Evolutionary conservation across 2,329 filamentous ascomycete species (phyloP), one percentile per base, ranked within the genome.

Genomic region (Neurospora sp.): DNA sequence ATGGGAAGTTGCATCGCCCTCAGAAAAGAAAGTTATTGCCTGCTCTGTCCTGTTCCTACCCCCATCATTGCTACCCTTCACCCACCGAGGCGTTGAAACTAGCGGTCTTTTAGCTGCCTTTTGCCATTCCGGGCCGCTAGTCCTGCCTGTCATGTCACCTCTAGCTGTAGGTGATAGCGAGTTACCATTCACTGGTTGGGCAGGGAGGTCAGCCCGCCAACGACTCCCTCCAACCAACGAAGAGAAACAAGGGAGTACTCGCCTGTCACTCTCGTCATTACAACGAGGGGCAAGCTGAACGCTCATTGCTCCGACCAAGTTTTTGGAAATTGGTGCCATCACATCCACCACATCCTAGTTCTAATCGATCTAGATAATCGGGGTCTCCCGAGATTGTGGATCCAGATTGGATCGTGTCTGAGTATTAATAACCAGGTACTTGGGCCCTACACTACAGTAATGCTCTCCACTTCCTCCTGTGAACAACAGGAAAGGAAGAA

Each of bases 291-390:
- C 10, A 33, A 17, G 52, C 52, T 36, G 28, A 36, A 62, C 23
- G 70, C 71, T 62, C 69, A 73, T 73, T 73, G 72, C 46, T 72
- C 72, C 68, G 68, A 73, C 71, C 72, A 57, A 33, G 39, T 71
- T 71, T 69, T 66, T 70, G 72, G 72, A 68, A 62, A 62, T 33
- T 62, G 52, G 41, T 46, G n/a, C 41, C n/a, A 41, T 41, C 40
- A 67, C 36, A 65, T 19, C 38, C 38, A 41, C 43, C 67, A 11
- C 41, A 46, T 46, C 37, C 23, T 41, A 2, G 33, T 66, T 66
- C 28, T 33, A 33, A 41, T 69, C 66, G 71, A 74, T 74, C 72
- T 62, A 28, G 28, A 28, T 28, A 62, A 46, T 68, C 69, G 66
- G 71, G 46, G 33, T 69, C 33, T 69, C 69, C 71, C 70, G 69